Percentiles rank a stretch among this genome's conserved stretches.
phyloP scores from a whole-genome alignment of 805 yeast genomes.

The Phaffomyces thermotolerans region DNA sequence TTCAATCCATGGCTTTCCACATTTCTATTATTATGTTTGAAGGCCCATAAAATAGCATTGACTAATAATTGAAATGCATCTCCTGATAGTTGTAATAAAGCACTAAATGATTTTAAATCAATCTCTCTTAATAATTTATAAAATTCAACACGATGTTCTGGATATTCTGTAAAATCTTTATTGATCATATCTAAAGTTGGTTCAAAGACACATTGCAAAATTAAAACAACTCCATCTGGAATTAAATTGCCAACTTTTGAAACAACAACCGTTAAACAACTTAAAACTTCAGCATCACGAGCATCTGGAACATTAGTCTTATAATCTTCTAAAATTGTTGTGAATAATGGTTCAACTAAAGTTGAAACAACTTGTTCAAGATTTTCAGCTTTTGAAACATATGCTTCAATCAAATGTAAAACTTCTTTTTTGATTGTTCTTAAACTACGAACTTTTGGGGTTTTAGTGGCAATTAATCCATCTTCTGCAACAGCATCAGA shows the following conservation, averaged over 20 bases:
- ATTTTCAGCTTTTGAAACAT: conserved; percentile 80
- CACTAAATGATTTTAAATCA: conserved; percentile 76
- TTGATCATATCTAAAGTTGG: conserved; percentile 94
- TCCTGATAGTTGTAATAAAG: conserved; percentile 81
- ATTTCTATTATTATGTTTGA: conserved; percentile 94
- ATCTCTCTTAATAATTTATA: conserved; percentile 85
- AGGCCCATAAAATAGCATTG: conserved; percentile 96
- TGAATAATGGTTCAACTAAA: conserved; percentile 74
- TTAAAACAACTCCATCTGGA: conserved; percentile 81
- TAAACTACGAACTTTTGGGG: conserved; percentile 90
- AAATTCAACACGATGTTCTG: conserved; percentile 96
- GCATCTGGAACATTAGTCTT: conserved; percentile 88
- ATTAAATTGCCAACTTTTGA: conserved; percentile 80
- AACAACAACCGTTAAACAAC: conserved; percentile 89
- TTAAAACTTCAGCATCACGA: conserved; percentile 94
- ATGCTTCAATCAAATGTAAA: conserved; percentile 80
- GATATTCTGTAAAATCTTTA: conserved; percentile 92
- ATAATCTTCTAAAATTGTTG: conserved; percentile 86
- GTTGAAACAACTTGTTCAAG: conserved; percentile 73
- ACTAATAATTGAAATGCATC: conserved; percentile 86
- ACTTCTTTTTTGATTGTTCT: conserved; percentile 96
- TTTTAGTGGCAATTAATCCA: conserved; percentile 86
- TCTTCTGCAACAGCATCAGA: conserved; percentile 71
- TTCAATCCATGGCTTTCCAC: conserved; percentile 90
- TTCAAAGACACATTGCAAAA: conserved; percentile 86